phyloP scores from a whole-genome alignment of 345 rosid species.

The Salix purpurea region DNA sequence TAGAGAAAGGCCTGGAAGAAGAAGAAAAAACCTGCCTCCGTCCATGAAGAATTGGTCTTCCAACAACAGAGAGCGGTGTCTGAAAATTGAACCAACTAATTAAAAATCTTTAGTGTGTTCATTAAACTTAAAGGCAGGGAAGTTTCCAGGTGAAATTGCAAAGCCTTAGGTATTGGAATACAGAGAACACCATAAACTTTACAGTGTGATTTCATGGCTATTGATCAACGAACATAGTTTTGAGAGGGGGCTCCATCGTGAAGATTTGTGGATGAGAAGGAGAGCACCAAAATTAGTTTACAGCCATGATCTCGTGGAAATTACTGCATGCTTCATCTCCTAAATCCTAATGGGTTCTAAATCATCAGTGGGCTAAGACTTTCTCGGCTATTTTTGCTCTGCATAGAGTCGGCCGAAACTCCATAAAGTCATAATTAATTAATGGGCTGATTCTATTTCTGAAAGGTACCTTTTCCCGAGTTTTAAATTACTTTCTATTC shows the following conservation, averaged over 20 bases:
- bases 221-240: neutral
- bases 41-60: too few relatives aligned
- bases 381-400: neutral
- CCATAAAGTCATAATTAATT: neutral
- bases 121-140: too few relatives aligned
- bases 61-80: too few relatives aligned
- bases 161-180: constrained; percentile 8
- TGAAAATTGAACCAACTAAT: too few relatives aligned
- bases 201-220: neutral
- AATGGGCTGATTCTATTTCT: neutral
- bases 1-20: too few relatives aligned
- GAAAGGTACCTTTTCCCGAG: neutral
- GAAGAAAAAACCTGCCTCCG: too few relatives aligned
- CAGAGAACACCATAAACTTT: constrained; percentile 12
- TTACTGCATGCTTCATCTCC: neutral
- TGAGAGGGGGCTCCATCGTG: neutral
- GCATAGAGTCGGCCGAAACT: neutral
- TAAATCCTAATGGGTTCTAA: neutral
- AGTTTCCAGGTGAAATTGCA: neutral
- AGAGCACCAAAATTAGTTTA: neutral
- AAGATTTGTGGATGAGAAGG: neutral
- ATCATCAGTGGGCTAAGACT: neutral
- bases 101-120: too few relatives aligned
- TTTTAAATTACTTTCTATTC: neutral
- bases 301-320: neutral